These are phyloP conservation scores for Talaromyces nanjingensis DNA, from an alignment of 495 filamentous ascomycete genomes.

Conservation along the genomic window DNA sequence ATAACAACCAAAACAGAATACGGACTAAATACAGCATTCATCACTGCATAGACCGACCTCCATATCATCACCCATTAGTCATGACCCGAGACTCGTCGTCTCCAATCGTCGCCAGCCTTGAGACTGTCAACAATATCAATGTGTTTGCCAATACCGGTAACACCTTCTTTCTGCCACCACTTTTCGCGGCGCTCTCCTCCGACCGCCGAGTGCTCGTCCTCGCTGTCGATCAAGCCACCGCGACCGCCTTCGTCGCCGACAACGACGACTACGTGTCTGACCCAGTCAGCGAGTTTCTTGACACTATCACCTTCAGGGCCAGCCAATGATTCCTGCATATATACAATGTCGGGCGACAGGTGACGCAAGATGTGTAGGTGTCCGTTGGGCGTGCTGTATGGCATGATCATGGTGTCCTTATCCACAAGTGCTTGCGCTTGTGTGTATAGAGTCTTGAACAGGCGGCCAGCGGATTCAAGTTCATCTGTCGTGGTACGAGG, in stretches of 20 bases:
- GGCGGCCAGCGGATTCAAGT: slow-evolving; percentile 34
- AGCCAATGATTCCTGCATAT: slow-evolving; percentile 71
- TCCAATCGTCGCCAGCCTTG: slow-evolving; percentile 77
- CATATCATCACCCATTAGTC: slow-evolving; percentile 42
- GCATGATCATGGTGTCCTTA: slow-evolving; percentile 77
- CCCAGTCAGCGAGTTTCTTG: slow-evolving; percentile 72
- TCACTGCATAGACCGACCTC: slow-evolving; percentile 15
- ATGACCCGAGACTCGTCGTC: slow-evolving; percentile 60
- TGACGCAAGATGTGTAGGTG: slow-evolving; percentile 80
- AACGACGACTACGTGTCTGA: slow-evolving; percentile 75
- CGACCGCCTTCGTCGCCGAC: slow-evolving; percentile 79
- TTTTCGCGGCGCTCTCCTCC: slow-evolving; percentile 48
- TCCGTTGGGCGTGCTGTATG: slow-evolving; percentile 71
- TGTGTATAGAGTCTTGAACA: slow-evolving; percentile 68
- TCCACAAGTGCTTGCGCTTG: slow-evolving; percentile 72
- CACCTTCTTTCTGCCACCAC: slow-evolving; percentile 81
- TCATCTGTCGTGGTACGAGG: slow-evolving; percentile 31
- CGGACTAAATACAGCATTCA: slow-evolving; percentile 8
- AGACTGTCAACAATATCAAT: slow-evolving; percentile 78
- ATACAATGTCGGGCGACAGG: slow-evolving; percentile 73
- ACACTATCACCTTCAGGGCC: slow-evolving; percentile 65
- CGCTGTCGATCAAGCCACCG: slow-evolving; percentile 82
- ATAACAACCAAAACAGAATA: slow-evolving; percentile 4
- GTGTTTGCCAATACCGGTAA: slow-evolving; percentile 77
- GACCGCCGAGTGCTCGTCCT: slow-evolving; percentile 59